Base-by-base conservation (phyloP, 2,329 filamentous ascomycete species). In the Phialemoniopsis sp. region DNA sequence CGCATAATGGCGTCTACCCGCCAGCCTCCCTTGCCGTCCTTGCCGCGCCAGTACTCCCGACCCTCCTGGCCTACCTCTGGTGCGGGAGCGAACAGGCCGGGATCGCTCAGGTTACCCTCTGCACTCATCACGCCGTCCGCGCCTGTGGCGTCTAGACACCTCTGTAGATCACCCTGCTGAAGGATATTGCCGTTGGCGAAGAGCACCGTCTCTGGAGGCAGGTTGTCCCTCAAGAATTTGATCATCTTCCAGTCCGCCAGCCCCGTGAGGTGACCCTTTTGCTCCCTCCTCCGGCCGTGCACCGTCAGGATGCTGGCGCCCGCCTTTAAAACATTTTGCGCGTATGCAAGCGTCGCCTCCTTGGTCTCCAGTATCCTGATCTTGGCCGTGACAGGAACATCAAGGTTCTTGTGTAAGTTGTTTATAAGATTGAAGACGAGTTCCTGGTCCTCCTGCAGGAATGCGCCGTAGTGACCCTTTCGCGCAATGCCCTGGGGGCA, bases 141-240 rank as follows among this genome's bases (percentile, higher is more conserved):
- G 1, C 90, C 89, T 1, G 93, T 98, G 5, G 74, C 87, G 36
- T 81, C 77, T 15, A 98, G 67, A 55, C 91, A 97, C 15, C 67
- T 68, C 37, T 84, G 76, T 10, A 98, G 69, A 57, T 98, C 91
- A 1, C 72, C 82, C 42, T 85, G 75, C 58, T 87, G 85, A 42
- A 98, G 67, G 29, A 96, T 84, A 56, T 98, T 98, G 12, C 93
- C 93, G 60, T 98, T 98, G 4, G 93, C 93, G 57, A 98, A 97
- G 3, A 98, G 79, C 17, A 98, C 93, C 8, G 89, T 94, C 35
- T 96, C 89, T 2, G 75, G 67, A 0, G 91, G 91, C 21, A 98
- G 66, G 45, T 84, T 85, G 10, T 95, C 87, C 36, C 93, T 74
- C 47, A 98, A 64, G 55, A 87, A 91, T 5, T 82, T 77, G 41